These are phyloP conservation scores for Penicillium sclerotigenum DNA, from an alignment of 2,329 filamentous ascomycete species.

Conservation along the genomic window DNA sequence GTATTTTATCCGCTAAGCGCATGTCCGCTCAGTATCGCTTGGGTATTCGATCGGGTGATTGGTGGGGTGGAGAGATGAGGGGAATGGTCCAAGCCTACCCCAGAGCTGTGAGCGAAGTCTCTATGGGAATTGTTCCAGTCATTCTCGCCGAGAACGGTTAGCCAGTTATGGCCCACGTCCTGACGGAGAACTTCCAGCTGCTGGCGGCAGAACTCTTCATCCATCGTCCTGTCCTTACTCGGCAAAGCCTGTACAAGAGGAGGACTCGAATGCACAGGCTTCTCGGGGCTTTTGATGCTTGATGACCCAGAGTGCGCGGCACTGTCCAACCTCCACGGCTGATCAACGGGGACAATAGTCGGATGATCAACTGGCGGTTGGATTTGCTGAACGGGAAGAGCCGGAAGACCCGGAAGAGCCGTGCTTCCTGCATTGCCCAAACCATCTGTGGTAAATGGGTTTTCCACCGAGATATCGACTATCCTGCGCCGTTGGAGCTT, in stretches of 20 bases:
- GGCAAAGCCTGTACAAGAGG: slow-evolving; percentile 25
- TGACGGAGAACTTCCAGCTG: slow-evolving; percentile 83
- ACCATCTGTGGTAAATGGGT: slow-evolving; percentile 34
- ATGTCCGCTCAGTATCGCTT: slow-evolving; percentile 43
- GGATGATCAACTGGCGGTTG: slow-evolving; percentile 28
- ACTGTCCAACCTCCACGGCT: slow-evolving; percentile 33
- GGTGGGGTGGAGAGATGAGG: slow-evolving; percentile 32
- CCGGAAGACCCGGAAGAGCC: slow-evolving; percentile 30
- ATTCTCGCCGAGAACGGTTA: slow-evolving; percentile 81
- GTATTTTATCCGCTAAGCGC: slow-evolving; percentile 32
- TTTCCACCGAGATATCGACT: slow-evolving; percentile 54
- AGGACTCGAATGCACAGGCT: slow-evolving; percentile 18
- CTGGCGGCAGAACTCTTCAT: slow-evolving; percentile 76
- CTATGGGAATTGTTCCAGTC: slow-evolving; percentile 47
- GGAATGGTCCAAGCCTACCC: slow-evolving; percentile 33
- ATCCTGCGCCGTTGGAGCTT: slow-evolving; percentile 57
- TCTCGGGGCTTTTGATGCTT: slow-evolving; percentile 22
- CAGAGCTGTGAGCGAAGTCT: slow-evolving; percentile 30
- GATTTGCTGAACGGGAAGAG: slow-evolving; percentile 30
- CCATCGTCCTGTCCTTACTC: slow-evolving; percentile 42
- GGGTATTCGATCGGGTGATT: slow-evolving; percentile 37
- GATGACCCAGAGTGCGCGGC: slow-evolving; percentile 28
- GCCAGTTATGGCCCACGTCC: slow-evolving; percentile 82
- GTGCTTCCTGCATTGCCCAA: slow-evolving; percentile 27
- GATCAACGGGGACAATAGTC: slow-evolving; percentile 26